phyloP scores from a whole-genome alignment of 2,329 filamentous ascomycete genomes.

The Lachnellula cervina region DNA sequence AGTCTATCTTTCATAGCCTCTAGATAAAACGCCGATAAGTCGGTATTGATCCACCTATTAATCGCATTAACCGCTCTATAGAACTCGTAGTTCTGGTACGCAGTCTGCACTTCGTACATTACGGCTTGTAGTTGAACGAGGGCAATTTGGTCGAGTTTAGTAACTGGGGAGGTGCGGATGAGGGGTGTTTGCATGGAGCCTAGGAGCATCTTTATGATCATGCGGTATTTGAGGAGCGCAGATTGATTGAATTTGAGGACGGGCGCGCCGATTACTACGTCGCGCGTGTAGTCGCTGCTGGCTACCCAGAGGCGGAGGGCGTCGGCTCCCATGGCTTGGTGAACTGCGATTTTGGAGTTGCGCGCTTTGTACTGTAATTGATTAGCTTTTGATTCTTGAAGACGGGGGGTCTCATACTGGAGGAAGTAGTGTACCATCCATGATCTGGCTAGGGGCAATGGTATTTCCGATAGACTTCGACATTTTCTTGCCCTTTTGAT shows the following conservation, averaged over 20 bases:
- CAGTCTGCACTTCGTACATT: slow-evolving; percentile 57
- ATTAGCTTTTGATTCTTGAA: not conserved
- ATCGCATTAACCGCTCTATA: slow-evolving; percentile 69
- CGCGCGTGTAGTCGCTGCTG: slow-evolving; percentile 83
- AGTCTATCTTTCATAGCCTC: slow-evolving; percentile 88
- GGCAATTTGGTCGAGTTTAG: slow-evolving; percentile 67
- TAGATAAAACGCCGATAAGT: slow-evolving; percentile 90
- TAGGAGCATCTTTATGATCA: slow-evolving; percentile 85
- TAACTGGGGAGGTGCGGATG: slow-evolving; percentile 44
- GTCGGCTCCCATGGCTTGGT: slow-evolving; percentile 77
- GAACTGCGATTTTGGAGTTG: slow-evolving; percentile 37
- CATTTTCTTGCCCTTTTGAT: slow-evolving; percentile 92
- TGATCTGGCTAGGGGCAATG: slow-evolving; percentile 75
- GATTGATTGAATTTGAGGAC: slow-evolving; percentile 74
- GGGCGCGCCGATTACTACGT: slow-evolving; percentile 75
- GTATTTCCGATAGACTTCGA: slow-evolving; percentile 94
- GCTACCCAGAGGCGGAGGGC: slow-evolving; percentile 87
- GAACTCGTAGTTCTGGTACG: slow-evolving; percentile 73
- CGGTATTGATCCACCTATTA: slow-evolving; percentile 75
- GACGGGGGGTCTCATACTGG: slow-evolving; percentile 38
- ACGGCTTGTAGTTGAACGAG: slow-evolving; percentile 67
- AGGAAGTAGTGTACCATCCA: slow-evolving; percentile 74
- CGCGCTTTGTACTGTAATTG: slow-evolving; percentile 42
- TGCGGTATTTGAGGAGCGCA: slow-evolving; percentile 78
- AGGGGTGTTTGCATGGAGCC: slow-evolving; percentile 56